phyloP scores from a whole-genome alignment of 805 yeast species.

The Wickerhamiella shivajii region DNA sequence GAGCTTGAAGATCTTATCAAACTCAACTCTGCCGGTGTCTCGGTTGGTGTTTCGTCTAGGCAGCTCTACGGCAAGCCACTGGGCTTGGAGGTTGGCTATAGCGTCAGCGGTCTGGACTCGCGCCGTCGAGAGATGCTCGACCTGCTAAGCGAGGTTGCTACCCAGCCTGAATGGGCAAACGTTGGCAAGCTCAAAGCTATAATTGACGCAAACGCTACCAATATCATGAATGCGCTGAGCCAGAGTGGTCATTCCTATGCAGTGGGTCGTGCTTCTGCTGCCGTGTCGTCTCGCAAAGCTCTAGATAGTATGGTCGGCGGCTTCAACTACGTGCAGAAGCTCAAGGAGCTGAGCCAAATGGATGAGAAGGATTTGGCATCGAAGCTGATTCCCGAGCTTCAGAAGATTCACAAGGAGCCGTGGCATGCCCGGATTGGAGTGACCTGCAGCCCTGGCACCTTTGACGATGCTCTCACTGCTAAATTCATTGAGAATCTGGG shows the following conservation, averaged over 20 bases:
- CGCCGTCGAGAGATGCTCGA: conserved; percentile 47
- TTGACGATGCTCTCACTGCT: conserved; percentile 5
- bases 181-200: conserved; percentile 57
- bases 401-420: conserved; percentile 18
- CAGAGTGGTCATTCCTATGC: conserved; percentile 85
- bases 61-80: conserved; percentile 11
- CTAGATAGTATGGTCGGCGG: conserved; percentile 57
- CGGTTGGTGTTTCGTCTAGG: conserved; percentile 30
- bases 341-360: conserved; percentile 41
- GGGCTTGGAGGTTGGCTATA: conserved; percentile 12
- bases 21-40: conserved; percentile 70
- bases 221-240: conserved; percentile 64
- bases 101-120: conserved; percentile 31
- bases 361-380: conserved; percentile 37
- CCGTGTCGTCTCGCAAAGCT: conserved; percentile 43
- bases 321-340: conserved; percentile 58
- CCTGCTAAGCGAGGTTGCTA: conserved; percentile 54
- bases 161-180: conserved; percentile 50
- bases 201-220: conserved; percentile 59
- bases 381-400: conserved; percentile 47
- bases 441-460: conserved; percentile 17
- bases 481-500: conserved; percentile 3
- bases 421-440: conserved; percentile 19
- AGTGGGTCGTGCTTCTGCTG: conserved; percentile 47
- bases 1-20: conserved; percentile 76